A percentile compares a stretch with the other conserved stretches of the same genome.
phyloP scores from a whole-genome alignment of 23 red algal genomes.

The Gracilaria vermiculophylla region DNA sequence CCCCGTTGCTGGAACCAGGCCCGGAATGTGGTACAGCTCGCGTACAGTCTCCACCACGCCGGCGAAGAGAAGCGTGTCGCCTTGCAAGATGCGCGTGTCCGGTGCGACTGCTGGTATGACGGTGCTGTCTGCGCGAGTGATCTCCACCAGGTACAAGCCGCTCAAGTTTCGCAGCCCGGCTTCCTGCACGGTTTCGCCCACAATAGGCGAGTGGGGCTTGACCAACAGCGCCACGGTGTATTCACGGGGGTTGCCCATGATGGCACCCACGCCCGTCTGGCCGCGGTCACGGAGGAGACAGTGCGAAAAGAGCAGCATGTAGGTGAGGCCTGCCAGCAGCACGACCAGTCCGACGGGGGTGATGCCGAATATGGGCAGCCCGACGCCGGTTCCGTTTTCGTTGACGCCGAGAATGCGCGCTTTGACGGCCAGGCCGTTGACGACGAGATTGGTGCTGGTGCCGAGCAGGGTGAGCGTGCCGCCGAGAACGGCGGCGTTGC shows the following conservation, averaged over 20 bases:
- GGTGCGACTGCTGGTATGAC: slow-evolving; percentile 66
- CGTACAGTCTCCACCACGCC: slow-evolving; percentile 73
- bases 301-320: slow-evolving; percentile 57
- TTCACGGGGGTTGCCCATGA: slow-evolving; percentile 72
- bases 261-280: slow-evolving; percentile 4
- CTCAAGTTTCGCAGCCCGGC: slow-evolving; percentile 75
- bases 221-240: slow-evolving; percentile 82
- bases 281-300: slow-evolving; percentile 68
- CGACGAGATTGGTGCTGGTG: slow-evolving; percentile 68
- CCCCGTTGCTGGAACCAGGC: slow-evolving; percentile 70
- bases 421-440: slow-evolving; percentile 65
- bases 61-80: slow-evolving; percentile 71
- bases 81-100: slow-evolving; percentile 48
- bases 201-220: slow-evolving; percentile 39
- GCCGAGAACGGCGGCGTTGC: slow-evolving; percentile 74
- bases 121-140: slow-evolving; percentile 56
- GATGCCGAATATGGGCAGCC: slow-evolving; percentile 69
- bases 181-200: slow-evolving; percentile 68
- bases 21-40: slow-evolving; percentile 75
- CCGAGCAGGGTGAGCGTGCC: slow-evolving; percentile 75
- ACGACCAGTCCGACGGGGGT: slow-evolving; percentile 24
- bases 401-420: slow-evolving; percentile 31
- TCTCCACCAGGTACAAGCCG: slow-evolving; percentile 74
- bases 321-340: slow-evolving; percentile 30
- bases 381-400: slow-evolving; percentile 31